Conservation (phyloP, 2,329 filamentous ascomycete species). For the Monilinia fructigena region DNA sequence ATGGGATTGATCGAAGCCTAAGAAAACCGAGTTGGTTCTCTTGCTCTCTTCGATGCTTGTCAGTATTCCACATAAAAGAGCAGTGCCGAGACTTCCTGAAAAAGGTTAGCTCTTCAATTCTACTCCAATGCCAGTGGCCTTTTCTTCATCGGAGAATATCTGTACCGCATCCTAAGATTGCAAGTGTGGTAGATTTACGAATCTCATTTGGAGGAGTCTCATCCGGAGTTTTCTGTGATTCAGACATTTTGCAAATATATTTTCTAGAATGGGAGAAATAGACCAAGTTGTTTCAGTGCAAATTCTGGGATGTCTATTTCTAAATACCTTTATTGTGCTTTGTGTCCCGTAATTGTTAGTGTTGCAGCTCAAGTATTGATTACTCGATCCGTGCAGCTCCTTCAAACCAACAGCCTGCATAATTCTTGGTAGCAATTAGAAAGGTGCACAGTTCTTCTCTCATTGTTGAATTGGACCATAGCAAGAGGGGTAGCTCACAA, state of each 20-base stretch:
- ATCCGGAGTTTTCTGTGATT: background rate
- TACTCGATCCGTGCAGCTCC: background rate
- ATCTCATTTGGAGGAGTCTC: background rate
- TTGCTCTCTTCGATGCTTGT: constrained; percentile 20
- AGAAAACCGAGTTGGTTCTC: background rate
- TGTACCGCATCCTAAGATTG: constrained; percentile 22
- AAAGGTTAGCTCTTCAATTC: background rate
- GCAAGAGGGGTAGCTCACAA: background rate
- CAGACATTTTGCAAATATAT: constrained; percentile 2
- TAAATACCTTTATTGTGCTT: constrained; percentile 14
- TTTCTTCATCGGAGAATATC: background rate
- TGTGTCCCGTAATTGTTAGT: background rate
- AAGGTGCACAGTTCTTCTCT: background rate
- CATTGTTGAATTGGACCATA: background rate
- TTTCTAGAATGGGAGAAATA: background rate
- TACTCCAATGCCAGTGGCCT: background rate
- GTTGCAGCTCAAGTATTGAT: background rate
- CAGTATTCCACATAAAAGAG: constrained; percentile 19
- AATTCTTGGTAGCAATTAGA: background rate
- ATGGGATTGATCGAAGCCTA: background rate
- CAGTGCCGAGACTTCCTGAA: constrained; percentile 21
- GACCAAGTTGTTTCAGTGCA: background rate
- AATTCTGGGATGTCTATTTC: background rate
- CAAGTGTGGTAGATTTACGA: constrained; percentile 11
- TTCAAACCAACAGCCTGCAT: background rate